These are phyloP conservation scores for Raphanus hybrid DNA, from an alignment of 441 rosid species.

Conservation along the genomic window DNA sequence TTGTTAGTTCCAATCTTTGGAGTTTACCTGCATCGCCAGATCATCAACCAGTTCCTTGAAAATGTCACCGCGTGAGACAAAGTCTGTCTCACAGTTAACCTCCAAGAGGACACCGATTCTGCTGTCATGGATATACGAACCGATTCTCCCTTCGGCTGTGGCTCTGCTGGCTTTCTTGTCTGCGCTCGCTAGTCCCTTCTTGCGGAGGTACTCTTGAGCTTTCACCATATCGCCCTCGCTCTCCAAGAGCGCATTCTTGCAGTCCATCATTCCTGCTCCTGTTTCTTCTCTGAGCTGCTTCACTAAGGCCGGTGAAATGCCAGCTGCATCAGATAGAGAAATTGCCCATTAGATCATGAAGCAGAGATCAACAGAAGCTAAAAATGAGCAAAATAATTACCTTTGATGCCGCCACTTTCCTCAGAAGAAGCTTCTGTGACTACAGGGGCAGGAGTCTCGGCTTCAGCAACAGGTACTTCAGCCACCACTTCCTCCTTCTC, in stretches of 20 bases:
- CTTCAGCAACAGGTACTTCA: constrained; percentile 47
- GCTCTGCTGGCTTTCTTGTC: constrained; percentile 90
- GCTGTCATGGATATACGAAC: constrained; percentile 92
- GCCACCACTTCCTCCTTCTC: constrained; percentile 47
- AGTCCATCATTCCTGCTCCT: constrained; percentile 99
- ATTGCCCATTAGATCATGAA: constrained; percentile 5
- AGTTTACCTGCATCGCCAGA: constrained; percentile 51
- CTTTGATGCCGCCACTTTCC: constrained; percentile 52
- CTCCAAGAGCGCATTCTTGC: constrained; percentile 88
- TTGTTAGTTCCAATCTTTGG: background rate
- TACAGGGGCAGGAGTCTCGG: constrained; percentile 41
- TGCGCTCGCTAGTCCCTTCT: constrained; percentile 95
- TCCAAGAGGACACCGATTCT: constrained; percentile 94
- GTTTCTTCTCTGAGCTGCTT: constrained; percentile 98
- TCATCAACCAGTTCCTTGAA: constrained; percentile 94
- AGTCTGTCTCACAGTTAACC: constrained; percentile 95
- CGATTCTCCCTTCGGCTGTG: constrained; percentile 95
- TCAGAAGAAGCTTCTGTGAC: constrained; percentile 47
- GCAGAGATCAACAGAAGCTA: constrained; percentile 25
- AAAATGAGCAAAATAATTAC: constrained; percentile 43
- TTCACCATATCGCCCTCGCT: constrained; percentile 79
- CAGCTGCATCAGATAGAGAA: constrained; percentile 42
- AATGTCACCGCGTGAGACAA: constrained; percentile 93
- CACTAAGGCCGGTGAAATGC: constrained; percentile 81
- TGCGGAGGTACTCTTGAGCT: constrained; percentile 92